Base-by-base conservation (phyloP, 2,329 filamentous ascomycete genomes). In the Cercospora sp. region DNA sequence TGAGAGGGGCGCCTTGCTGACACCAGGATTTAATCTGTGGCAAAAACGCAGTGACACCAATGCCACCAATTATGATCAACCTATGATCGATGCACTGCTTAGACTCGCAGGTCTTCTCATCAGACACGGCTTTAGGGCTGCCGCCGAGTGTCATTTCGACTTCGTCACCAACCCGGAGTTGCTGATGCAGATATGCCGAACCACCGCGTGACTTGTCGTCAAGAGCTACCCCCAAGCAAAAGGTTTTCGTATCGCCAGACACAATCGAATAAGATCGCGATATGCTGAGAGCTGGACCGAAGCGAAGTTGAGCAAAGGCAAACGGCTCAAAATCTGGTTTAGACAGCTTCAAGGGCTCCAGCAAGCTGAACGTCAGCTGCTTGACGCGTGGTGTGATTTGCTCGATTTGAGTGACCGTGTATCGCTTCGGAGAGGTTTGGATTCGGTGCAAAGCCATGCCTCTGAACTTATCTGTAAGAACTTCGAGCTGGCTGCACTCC, bases 41-140 rank as follows among this genome's bases (percentile, higher is more conserved):
- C 8, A 91, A 74, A 70, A 90, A 90, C 0, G 89, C 89, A 1
- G 89, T 91, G 69, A 91, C 85, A 0, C 89, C 89, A 32, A 91
- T 87, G 0, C 89, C 89, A 9, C 86, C 89, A 0, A 84, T 87
- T 32, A 91, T 85, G 72, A 90, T 87, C 45, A 90, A 81, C 70
- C 90, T 88, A 61, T 85, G 86, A 32, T 89, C 82, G 34, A 82
- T 81, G 2, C 85, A 61, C 13, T 45, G n/a, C 2, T 63, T 6
- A 5, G 34, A 5, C 16, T 51, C 37, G 61, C 65, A 67, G 12
- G 28, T 13, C 16, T 64, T 28, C 16, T 67, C 65, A 28, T 67
- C 37, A 30, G 26, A 4, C 30, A 40, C 82, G 4, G 59, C 66
- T 53, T 21, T 40, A 18, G 63, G 66, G 37, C 66, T 68, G 7